Evolutionary conservation across 495 filamentous ascomycete species (phyloP).

Genomic region (Parachaetomium inaequale): DNA sequence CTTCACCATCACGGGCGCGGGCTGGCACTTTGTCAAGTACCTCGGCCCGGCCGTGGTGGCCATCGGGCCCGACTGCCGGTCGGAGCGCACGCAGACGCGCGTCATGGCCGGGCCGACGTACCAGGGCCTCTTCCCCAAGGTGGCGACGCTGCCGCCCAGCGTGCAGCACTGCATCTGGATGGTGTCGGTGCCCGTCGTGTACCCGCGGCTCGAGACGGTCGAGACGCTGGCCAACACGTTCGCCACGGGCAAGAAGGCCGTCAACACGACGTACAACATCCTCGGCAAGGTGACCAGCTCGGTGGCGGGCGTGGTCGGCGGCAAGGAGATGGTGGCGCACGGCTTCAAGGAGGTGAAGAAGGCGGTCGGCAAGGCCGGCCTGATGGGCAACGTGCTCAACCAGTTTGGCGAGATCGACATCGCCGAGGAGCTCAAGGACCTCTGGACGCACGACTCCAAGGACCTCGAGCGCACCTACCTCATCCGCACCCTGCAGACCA

Average conservation of each 20-base stretch:
- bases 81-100: slow-evolving; percentile 83
- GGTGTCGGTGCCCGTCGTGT: slow-evolving; percentile 83
- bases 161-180: slow-evolving; percentile 97
- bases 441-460: slow-evolving; percentile 98
- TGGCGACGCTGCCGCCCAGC: slow-evolving; percentile 83
- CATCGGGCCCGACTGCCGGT: slow-evolving; percentile 84
- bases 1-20: slow-evolving; percentile 93
- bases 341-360: slow-evolving; percentile 94
- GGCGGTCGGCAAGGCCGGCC: slow-evolving; percentile 86
- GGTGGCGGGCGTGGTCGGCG: slow-evolving; percentile 90
- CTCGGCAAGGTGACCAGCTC: slow-evolving; percentile 91
- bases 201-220: slow-evolving; percentile 85
- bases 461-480: slow-evolving; percentile 95
- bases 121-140: slow-evolving; percentile 92
- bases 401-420: slow-evolving; percentile 97
- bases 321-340: slow-evolving; percentile 82
- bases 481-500: slow-evolving; percentile 91
- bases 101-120: slow-evolving; percentile 96
- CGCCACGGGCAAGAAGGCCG: slow-evolving; percentile 91
- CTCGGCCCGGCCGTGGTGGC: slow-evolving; percentile 88
- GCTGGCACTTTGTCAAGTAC: slow-evolving; percentile 98
- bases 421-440: slow-evolving; percentile 87
- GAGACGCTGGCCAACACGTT: slow-evolving; percentile 86
- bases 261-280: slow-evolving; percentile 91
- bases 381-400: slow-evolving; percentile 92